Evolutionary conservation across 2,329 filamentous ascomycete species (phyloP), one percentile per base, ranked within the genome.

Genomic region (Myriosclerotinia scirpicola): DNA sequence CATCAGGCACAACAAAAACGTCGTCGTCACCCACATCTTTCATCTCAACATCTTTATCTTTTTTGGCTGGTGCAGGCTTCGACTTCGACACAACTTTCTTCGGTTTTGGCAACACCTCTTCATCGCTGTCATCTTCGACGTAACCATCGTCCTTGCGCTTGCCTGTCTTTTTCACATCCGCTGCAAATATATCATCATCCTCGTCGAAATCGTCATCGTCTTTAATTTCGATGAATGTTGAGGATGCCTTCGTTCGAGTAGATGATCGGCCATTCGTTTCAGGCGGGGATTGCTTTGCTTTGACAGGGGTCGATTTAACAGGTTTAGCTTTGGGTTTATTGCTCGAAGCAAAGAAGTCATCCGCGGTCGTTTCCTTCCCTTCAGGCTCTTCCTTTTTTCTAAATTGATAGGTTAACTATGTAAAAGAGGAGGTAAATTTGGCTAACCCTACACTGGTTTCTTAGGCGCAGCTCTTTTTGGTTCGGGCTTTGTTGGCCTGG

Each of bases 141-240:
- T 93, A 92, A 64, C 92, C 89, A 74, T 95, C 91, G 52, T 87
- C 87, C 73, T 87, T 90, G 59, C 85, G 83, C 75, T 87, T 91
- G 66, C 84, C 86, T 54, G 85, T 81, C 58, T 84, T 84, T 75
- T 87, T 90, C 44, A 84, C 84, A 70, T 91, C 87, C 5, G 90
- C 88, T 17, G 89, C 90, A 77, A 93, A 93, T 26, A 97, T 93
- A 72, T 97, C 93, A 70, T 92, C 90, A 64, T 91, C 89, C 26
- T 91, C 85, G 71, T 90, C 78, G 72, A 86, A 83, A 11, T 83
- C 82, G 67, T 87, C 84, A 46, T 85, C 82, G 46, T 85, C 70
- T 12, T 72, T 55, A 15, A 68, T 46, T 46, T 73, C 69, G 5
- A 67, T 71, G 50, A 74, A 72, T 38, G 71, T 70, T 26, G 64